Evolutionary conservation across 2,329 filamentous ascomycete species (phyloP).

Genomic region (Fulvia fulva): DNA sequence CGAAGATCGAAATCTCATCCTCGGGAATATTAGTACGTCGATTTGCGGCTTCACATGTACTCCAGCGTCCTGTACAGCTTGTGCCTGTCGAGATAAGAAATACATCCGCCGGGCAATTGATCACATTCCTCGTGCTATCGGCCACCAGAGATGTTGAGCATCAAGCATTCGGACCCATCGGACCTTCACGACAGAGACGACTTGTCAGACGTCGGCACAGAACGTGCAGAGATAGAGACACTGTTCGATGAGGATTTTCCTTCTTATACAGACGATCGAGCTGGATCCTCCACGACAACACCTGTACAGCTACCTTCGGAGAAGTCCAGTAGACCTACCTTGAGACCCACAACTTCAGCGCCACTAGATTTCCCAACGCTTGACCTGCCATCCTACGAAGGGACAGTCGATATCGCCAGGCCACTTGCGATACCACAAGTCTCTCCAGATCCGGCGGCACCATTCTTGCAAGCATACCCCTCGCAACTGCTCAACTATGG

Average conservation of each 20-base stretch:
- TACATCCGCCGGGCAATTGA: neutral
- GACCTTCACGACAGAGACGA: constrained; percentile 3
- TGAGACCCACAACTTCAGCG: constrained; percentile 11
- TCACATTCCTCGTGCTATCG: neutral
- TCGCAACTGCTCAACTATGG: constrained; percentile 15
- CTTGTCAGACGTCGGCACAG: constrained; percentile 13
- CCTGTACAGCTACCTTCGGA: neutral
- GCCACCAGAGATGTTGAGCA: neutral
- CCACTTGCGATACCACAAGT: constrained; percentile 19
- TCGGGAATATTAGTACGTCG: neutral
- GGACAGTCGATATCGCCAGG: constrained; percentile 1
- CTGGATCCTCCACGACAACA: neutral
- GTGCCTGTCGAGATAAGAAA: no score
- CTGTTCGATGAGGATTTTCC: constrained; percentile 12
- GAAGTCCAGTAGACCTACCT: neutral
- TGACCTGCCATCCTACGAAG: constrained; percentile 12
- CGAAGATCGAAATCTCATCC: neutral
- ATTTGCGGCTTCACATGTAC: no score
- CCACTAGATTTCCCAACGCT: constrained; percentile 17
- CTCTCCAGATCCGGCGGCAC: constrained; percentile 8
- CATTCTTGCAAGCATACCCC: constrained; percentile 17
- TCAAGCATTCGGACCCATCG: neutral
- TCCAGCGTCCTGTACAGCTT: no score
- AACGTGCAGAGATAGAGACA: constrained; percentile 9
- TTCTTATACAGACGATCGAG: constrained; percentile 6